Base-by-base conservation (phyloP, 108 stramenopile genomes). In the Cyclotella kingstonii region DNA sequence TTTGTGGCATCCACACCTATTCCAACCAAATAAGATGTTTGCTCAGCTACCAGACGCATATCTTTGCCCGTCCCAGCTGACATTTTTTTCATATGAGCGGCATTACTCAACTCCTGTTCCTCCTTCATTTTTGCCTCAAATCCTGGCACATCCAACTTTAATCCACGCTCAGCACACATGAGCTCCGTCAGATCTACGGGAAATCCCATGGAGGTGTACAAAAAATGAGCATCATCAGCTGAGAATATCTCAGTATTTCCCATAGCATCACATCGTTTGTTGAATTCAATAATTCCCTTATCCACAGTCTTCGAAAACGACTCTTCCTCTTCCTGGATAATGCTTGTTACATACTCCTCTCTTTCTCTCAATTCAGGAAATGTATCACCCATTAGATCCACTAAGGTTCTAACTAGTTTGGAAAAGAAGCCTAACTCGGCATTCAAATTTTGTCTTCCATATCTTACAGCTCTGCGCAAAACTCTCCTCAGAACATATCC, bases 131-230 rank as follows among this genome's bases (percentile, higher is more conserved):
- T 85, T 18, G 68, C 80, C 34, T 96, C 82, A 74, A 96, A 99
- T 27, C 91, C 96, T 25, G 76, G 92, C 42, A 63, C 73, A 72
- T 99, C 97, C 22, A 99, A 75, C 17, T 79, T 89, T 63, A 99
- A 54, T n/a, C 94, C 96, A 44, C 73, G 63, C 72, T 99, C 98
- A 80, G 96, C 98, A 15, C 95, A 95, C 98, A 99, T 99, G 77
- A 98, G 91, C 67, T 96, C 85, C 5, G 97, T 97, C 73, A 99
- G 82, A 69, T 99, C 98, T 19, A 96, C 63, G 6, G 98, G 98
- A 71, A 99, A 99, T 66, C 98, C 98, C 95, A 98, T 95, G 48
- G 94, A 81, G 8, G 90, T 80, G 87, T 97, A 99, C 63, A 99
- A 84, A 49, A 91, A 84, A 83, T 93, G 91, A 27, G 97, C 97